Evolutionary conservation across 73 alveolate species (phyloP), one percentile per base, ranked within the genome.

Genomic region (Stentor coeruleus): DNA sequence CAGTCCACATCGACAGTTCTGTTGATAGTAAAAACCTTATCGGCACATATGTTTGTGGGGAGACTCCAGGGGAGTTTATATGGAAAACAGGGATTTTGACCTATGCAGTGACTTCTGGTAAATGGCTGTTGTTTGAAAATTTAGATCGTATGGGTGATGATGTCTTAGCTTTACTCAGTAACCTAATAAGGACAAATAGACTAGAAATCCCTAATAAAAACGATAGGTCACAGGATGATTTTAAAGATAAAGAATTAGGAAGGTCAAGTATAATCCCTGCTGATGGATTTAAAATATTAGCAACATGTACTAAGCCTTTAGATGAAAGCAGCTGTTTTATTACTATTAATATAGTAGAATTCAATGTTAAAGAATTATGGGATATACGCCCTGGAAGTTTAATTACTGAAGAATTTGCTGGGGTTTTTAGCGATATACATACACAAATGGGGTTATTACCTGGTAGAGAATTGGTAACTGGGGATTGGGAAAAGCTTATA

Each of bases 81-180:
- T 93, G 88, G 82, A 89, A 89, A 75, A 86, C 92, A 73, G 98
- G 98, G 2, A 96, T 96, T 3, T 83, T 94, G 58, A 86, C 95
- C 35, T 81, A 82, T 3, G 95, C 97, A 20, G 93, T 89, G 28
- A 90, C 86, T 82, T 74, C 85, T 15, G 98, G 98, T 14, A 74
- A 74, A 20, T 81, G 93, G 90, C 81, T 94, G 30, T 72, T 94
- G 1, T 83, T 94, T 30, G 86, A 93, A 49, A 80, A 87, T 39
- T 84, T 81, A 35, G 79, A 76, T 15, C 82, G 82, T 40, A 80
- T 87, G 59, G 40, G 83, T 30, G 89, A 87, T 55, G 92, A 87
- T 2, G 33, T 66, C 39, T 66, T 20, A 20, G 11, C 40, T 2
- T 40, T 66, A 28, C 37, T 66, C 41, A 20, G 40, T 0, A 20